phyloP scores from a whole-genome alignment of 805 yeast genomes.

The Starmera pachycereana region DNA sequence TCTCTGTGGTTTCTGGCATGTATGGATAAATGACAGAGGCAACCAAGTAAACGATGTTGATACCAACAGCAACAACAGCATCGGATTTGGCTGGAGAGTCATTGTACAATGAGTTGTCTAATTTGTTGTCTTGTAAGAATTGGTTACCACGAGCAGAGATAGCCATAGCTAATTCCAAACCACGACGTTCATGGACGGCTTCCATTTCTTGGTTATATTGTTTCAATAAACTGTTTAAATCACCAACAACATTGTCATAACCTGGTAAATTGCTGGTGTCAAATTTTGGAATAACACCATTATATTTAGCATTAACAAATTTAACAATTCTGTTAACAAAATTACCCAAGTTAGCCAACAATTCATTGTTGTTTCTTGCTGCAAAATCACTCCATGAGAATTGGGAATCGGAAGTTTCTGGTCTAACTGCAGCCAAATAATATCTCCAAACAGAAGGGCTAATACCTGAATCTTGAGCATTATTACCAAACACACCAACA shows the following conservation, averaged over 20 bases:
- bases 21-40: conserved; percentile 76
- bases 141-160: conserved; percentile 88
- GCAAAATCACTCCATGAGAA: conserved; percentile 97
- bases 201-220: conserved; percentile 68
- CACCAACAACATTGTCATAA: conserved; percentile 36
- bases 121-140: conserved; percentile 91
- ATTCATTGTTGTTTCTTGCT: conserved; percentile 84
- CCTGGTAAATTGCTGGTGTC: conserved; percentile 37
- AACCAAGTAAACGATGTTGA: conserved; percentile 81
- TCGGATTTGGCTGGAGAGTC: conserved; percentile 73
- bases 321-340: conserved; percentile 90
- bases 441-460: conserved; percentile 96
- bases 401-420: conserved; percentile 92
- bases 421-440: conserved; percentile 84
- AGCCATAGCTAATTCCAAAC: conserved; percentile 86
- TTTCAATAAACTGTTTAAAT: conserved; percentile 50
- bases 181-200: conserved; percentile 71
- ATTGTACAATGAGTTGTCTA: conserved; percentile 77
- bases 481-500: conserved; percentile 96
- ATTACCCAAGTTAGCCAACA: conserved; percentile 93
- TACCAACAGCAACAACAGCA: conserved; percentile 86
- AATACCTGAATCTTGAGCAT: conserved; percentile 87
- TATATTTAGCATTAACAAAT: conserved; percentile 82
- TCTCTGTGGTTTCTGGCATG: conserved; percentile 75
- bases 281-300: conserved; percentile 76